Evolutionary conservation across 2,329 filamentous ascomycete species (phyloP).

Genomic region (Fonsecaea monophora): DNA sequence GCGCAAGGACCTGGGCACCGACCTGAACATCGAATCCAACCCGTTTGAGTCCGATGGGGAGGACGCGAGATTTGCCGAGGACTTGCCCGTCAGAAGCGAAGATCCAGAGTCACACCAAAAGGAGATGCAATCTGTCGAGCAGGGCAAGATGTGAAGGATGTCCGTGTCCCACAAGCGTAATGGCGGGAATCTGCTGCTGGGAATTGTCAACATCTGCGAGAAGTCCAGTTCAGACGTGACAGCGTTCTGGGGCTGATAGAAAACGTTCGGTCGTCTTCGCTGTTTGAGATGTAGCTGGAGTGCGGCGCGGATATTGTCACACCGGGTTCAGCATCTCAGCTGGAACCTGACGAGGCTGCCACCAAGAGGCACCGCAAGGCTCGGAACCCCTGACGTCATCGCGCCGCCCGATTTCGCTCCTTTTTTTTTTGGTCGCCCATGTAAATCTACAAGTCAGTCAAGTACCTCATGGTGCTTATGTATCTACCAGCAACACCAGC

Average conservation of each 20-base stretch:
- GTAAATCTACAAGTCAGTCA: not conserved
- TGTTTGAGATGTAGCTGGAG: too few species aligned
- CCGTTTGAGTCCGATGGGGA: not conserved
- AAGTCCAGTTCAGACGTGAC: too few species aligned
- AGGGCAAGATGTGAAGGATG: not conserved
- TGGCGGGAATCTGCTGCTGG: not conserved
- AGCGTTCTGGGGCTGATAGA: too few species aligned
- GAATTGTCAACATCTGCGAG: too few species aligned
- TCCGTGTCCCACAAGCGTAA: not conserved
- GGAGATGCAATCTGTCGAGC: not conserved
- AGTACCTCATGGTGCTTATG: not conserved
- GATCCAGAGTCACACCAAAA: not conserved
- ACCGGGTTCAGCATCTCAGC: too few species aligned
- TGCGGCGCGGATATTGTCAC: too few species aligned
- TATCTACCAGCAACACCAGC: not conserved
- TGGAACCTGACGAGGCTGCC: not conserved
- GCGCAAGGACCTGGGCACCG: not conserved
- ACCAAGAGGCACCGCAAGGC: not conserved
- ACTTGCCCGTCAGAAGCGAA: not conserved
- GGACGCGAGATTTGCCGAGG: conserved; percentile 6
- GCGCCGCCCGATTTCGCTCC: conserved; percentile 6
- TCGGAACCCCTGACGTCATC: conserved; percentile 17
- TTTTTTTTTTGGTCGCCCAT: not conserved
- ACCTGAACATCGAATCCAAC: conserved; percentile 8
- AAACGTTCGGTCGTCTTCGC: too few species aligned